These are phyloP conservation scores for Aspergillus conjunctus DNA, from an alignment of 495 filamentous ascomycete species.

Conservation along the genomic window DNA sequence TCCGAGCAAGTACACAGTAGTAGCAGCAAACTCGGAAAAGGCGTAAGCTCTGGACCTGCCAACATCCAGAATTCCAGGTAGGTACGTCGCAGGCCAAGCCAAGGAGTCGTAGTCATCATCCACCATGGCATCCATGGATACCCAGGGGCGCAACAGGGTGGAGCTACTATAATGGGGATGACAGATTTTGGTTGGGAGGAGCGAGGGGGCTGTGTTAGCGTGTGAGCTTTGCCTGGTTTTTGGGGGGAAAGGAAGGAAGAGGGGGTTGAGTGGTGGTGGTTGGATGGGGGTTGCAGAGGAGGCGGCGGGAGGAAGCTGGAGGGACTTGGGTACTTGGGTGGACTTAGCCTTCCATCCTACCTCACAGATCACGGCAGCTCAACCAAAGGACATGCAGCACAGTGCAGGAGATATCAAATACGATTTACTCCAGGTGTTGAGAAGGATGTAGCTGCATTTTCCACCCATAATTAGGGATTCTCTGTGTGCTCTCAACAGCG, in stretches of 20 bases:
- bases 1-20: too few relatives aligned
- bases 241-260: background rate
- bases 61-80: background rate
- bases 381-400: too few relatives aligned
- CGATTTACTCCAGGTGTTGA: too few relatives aligned
- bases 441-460: too few relatives aligned
- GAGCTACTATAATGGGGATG: slow-evolving; percentile 17
- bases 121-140: slow-evolving; percentile 24
- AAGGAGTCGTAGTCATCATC: slow-evolving; percentile 22
- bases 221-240: slow-evolving; percentile 7
- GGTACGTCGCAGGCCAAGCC: slow-evolving; percentile 8
- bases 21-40: too few relatives aligned
- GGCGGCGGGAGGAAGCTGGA: background rate
- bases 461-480: too few relatives aligned
- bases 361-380: background rate
- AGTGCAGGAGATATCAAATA: too few relatives aligned
- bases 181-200: slow-evolving; percentile 17
- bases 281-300: background rate
- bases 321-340: background rate
- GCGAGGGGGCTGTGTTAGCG: slow-evolving; percentile 20
- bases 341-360: background rate
- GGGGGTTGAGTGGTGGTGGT: slow-evolving; percentile 1
- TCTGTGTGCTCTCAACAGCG: too few relatives aligned
- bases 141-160: slow-evolving; percentile 24
- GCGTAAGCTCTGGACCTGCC: slow-evolving; percentile 1